Conservation (phyloP, 2,329 filamentous ascomycete genomes). For the Trichoderma endophyticum region DNA sequence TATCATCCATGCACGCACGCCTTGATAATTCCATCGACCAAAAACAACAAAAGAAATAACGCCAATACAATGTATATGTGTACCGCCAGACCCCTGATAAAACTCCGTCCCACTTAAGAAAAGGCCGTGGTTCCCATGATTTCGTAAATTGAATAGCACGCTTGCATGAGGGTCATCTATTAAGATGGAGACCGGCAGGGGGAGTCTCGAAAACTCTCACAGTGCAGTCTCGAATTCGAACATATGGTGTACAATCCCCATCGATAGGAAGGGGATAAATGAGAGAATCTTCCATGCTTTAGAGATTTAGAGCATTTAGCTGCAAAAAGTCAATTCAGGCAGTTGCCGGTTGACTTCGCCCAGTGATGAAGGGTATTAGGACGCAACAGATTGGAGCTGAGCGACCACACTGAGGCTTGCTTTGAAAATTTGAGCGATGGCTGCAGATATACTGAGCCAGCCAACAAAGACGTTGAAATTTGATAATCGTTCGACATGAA, state of each 20-base stretch:
- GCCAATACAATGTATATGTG: slow-evolving; percentile 6
- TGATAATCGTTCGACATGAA: background rate
- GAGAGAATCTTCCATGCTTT: background rate
- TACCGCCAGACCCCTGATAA: background rate
- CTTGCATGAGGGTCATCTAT: slow-evolving; percentile 5
- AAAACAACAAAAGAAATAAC: slow-evolving; percentile 3
- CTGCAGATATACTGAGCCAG: background rate
- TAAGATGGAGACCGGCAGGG: background rate
- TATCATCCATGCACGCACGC: background rate
- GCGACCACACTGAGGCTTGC: background rate
- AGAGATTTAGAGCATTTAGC: background rate
- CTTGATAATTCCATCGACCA: background rate
- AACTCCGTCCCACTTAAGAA: slow-evolving; percentile 8
- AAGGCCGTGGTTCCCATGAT: slow-evolving; percentile 13
- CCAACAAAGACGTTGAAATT: background rate
- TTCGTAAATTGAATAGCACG: slow-evolving; percentile 12
- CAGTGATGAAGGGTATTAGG: background rate
- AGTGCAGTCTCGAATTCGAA: background rate
- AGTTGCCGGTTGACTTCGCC: background rate
- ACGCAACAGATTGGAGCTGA: background rate
- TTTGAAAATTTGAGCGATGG: background rate
- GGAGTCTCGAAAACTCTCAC: background rate
- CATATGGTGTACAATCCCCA: background rate
- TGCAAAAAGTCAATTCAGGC: background rate
- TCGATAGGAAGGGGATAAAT: background rate